phyloP scores from a whole-genome alignment of 129 eudicot genomes.

The Ambrosia artemisiifolia region DNA sequence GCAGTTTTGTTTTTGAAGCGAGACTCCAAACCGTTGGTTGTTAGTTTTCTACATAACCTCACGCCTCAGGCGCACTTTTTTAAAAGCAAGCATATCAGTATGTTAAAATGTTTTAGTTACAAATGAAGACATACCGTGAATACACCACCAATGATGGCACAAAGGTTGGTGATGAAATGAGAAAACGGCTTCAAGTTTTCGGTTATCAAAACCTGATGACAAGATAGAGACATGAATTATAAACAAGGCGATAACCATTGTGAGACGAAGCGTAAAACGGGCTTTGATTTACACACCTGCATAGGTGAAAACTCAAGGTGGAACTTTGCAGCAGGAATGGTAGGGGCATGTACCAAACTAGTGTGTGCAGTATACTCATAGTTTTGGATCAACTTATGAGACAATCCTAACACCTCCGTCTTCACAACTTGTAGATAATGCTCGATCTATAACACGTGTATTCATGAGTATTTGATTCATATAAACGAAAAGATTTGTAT shows the following conservation, averaged over 20 bases:
- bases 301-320: conserved; percentile 75
- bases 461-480: conserved; percentile 1
- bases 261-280: not conserved
- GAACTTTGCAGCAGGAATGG: conserved; percentile 76
- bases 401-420: conserved; percentile 65
- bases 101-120: not conserved
- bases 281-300: conserved; percentile 51
- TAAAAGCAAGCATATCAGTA: no score
- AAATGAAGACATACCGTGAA: conserved; percentile 62
- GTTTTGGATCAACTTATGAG: conserved; percentile 62
- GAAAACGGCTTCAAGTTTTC: conserved; percentile 63
- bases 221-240: not conserved
- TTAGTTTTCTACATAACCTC: no score
- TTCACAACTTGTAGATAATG: conserved; percentile 90
- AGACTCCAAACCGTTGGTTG: no score
- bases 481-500: not conserved
- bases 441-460: conserved; percentile 55
- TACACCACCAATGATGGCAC: conserved; percentile 94
- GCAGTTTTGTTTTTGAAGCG: no score
- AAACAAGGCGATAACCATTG: not conserved
- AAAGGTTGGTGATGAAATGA: conserved; percentile 79
- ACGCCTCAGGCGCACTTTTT: no score
- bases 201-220: conserved; percentile 57
- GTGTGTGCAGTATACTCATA: conserved; percentile 93
- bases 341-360: conserved; percentile 60